Evolutionary conservation across 2,329 filamentous ascomycete genomes (phyloP), one percentile per base, ranked within the genome.

Genomic region (Colletotrichum limetticola): DNA sequence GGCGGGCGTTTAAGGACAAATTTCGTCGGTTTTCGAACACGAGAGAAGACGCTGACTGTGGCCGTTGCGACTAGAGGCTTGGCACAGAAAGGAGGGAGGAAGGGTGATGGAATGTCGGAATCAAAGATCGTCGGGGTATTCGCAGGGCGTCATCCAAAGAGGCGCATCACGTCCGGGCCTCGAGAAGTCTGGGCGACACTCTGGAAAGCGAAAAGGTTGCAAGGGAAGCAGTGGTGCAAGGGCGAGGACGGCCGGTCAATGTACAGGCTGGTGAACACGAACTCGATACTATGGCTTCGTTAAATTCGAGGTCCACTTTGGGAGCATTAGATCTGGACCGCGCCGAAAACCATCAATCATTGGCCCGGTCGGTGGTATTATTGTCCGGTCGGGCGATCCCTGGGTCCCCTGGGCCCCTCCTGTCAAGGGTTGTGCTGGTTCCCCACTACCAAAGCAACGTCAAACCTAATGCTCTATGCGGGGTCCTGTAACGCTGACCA

Each of bases 221-320:
- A 57, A 24, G 26, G 53, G 22, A 53, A 26, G 32, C 28, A 22
- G 57, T 66, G 37, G 71, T 73, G 60, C 61, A 66, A 73, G 61
- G 66, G 61, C 53, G 49, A 66, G 28, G 61, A 28, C 60, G n/a
- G 49, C n/a, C 53, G 11, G 24, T 53, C 53, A 56, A 58, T 35
- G 60, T 53, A 71, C 56, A 63, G 35, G 26, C 24, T 61, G 60
- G 55, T 71, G 61, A 65, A 73, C 71, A 73, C 71, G 61, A 70
- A 35, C 42, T 65, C 55, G 70, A 66, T 49, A 61, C 66, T 60
- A 72, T 66, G 55, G 67, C 56, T 67, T 68, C 69, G 58, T 72
- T 68, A 63, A 72, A 68, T 73, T 71, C 71, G 22, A 71, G 71
- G 35, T 60, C 71, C 71, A 73, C 66, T 71, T 37, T 60, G 60